Base-by-base conservation (phyloP, 345 rosid species). In the Eutrema yunnanense region DNA sequence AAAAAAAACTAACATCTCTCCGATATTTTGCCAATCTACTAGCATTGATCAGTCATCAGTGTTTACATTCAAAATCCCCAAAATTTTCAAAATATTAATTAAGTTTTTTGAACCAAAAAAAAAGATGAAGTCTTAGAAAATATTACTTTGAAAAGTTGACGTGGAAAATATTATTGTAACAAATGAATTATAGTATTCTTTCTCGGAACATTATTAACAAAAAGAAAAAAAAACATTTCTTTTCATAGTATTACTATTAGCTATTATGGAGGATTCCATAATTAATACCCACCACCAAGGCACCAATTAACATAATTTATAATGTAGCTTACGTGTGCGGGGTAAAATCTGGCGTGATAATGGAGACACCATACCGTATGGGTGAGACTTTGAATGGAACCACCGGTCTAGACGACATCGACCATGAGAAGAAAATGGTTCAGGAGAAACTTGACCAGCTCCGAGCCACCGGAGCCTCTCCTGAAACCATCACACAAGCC, bases 311-410 rank as follows among this genome's bases (percentile, higher is more conserved):
- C 37, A 8, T 59, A 43, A 26, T 44, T 8, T 8, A 37, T 34
- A 14, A 44, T 68, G 11, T 81, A 89, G 97, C 97, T 59, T 92
- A 83, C 67, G 97, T 92, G 9, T 82, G 85, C 3, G 97, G 98
- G 0, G 92, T 80, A 72, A 84, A 72, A 53, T 54, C 79, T 16
- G 98, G 96, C 10, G 54, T 88, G 14, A 40, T 85, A 72, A 36
- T 50, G 62, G 88, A 87, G 65, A 81, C 64, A 13, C 60, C 87
- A 8, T 79, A 73, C 22, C 26, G 2, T 8, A 66, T 88, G 86
- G 92, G 92, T 6, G 82, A 86, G 71, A 78, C 92, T 9, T 76
- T 84, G 10, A 88, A 83, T 13, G 90, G 90, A 10, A 66, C 56
- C 12, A 4, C 65, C 5, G 85, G 85, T 30, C 71, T 90, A 51